These are phyloP conservation scores for Daldinia sp. DNA, from an alignment of 2,329 filamentous ascomycete genomes.

Conservation along the genomic window DNA sequence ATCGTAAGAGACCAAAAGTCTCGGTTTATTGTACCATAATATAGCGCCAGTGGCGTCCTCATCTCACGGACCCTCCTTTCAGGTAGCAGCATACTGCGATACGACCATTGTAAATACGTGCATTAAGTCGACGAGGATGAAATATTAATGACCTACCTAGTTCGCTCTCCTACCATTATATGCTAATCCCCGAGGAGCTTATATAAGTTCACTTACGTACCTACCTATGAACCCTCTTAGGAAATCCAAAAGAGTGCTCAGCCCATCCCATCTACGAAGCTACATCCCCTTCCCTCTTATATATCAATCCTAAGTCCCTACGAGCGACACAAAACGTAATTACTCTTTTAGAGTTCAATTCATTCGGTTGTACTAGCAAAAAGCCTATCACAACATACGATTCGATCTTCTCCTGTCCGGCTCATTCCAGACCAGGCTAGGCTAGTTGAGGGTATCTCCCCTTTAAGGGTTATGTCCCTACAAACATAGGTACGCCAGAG, in stretches of 20 bases:
- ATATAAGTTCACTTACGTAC: too few species aligned
- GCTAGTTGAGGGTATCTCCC: background rate
- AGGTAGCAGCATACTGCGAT: background rate
- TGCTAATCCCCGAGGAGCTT: too few species aligned
- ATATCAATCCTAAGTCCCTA: background rate
- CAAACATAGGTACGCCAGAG: background rate
- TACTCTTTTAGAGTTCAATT: conserved; percentile 12
- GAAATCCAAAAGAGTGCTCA: background rate
- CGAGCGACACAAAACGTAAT: background rate
- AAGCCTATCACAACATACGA: conserved; percentile 43
- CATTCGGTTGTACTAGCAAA: conserved; percentile 42
- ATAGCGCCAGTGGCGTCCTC: background rate
- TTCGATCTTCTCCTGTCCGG: conserved; percentile 31
- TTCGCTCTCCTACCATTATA: background rate
- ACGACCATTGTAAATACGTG: background rate
- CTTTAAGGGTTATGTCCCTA: background rate
- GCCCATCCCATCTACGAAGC: background rate
- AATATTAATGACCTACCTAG: background rate
- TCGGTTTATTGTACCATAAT: conserved; percentile 25
- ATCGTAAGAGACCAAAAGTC: background rate
- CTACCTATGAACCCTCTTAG: background rate
- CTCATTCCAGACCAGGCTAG: conserved; percentile 6
- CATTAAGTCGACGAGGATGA: background rate
- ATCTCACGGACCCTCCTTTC: background rate
- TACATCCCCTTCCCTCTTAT: background rate